These are phyloP conservation scores for Quillaja saponaria DNA, from an alignment of 306 rosid species.

Conservation along the genomic window DNA sequence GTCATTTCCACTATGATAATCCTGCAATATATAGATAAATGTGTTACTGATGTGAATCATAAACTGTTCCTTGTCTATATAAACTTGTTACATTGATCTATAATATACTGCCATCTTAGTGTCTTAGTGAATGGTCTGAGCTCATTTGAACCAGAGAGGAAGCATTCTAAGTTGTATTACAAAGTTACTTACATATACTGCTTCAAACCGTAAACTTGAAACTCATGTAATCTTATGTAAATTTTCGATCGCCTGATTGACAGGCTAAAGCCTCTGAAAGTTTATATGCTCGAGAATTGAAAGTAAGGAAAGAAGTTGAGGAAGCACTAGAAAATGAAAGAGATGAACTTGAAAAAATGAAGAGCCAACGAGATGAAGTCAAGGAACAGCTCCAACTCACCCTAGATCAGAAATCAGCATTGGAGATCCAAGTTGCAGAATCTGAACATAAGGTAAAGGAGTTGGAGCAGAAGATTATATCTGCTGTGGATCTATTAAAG, in stretches of 20 bases:
- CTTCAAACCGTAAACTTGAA: conserved; percentile 11
- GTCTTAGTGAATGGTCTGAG: not conserved
- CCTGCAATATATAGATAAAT: conserved; percentile 12
- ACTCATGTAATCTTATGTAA: not conserved
- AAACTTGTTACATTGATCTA: not conserved
- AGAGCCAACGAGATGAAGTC: conserved; percentile 42
- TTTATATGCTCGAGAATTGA: conserved; percentile 52
- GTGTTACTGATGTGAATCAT: conserved; percentile 9
- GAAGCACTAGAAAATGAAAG: conserved; percentile 52
- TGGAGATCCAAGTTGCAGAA: conserved; percentile 58
- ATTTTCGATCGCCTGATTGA: conserved; percentile 23
- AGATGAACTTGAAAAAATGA: conserved; percentile 50
- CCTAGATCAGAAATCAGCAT: conserved; percentile 42
- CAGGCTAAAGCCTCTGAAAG: conserved; percentile 59
- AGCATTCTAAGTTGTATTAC: conserved; percentile 5
- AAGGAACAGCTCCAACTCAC: conserved; percentile 55
- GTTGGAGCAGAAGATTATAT: conserved; percentile 55
- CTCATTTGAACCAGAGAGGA: conserved; percentile 2
- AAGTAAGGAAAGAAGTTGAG: conserved; percentile 61
- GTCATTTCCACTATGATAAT: conserved; percentile 3
- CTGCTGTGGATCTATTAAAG: conserved; percentile 50
- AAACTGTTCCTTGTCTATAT: conserved; percentile 9
- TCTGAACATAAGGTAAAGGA: conserved; percentile 45
- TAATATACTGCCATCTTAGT: too few species aligned
- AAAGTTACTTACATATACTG: conserved; percentile 5